Percentiles rank a stretch among this genome's conserved stretches.
Conservation (phyloP, 2,329 filamentous ascomycete genomes). For the Pseudocercospora ulei region DNA sequence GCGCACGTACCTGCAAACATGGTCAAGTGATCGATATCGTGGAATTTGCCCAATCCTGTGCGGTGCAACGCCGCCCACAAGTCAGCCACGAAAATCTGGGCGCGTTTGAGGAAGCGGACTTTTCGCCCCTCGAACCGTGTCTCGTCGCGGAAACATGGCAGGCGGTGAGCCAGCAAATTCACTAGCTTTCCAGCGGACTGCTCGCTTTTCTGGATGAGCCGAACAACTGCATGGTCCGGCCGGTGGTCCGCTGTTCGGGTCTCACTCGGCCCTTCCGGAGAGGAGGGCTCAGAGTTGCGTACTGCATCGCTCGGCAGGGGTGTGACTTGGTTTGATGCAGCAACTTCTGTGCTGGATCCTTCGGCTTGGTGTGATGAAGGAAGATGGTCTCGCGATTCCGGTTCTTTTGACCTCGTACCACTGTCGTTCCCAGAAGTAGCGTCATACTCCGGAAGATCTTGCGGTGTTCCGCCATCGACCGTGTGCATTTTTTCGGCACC, state of each 20-base stretch:
- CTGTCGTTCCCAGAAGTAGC: conserved; percentile 9
- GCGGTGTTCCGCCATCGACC: neutral
- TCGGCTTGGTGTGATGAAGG: conserved; percentile 5
- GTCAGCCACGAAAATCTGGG: conserved; percentile 92
- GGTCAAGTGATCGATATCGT: conserved; percentile 88
- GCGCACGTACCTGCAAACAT: conserved; percentile 67
- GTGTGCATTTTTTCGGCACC: conserved; percentile 2
- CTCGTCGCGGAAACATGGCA: conserved; percentile 78
- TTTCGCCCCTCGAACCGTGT: conserved; percentile 61
- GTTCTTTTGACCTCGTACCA: conserved; percentile 6
- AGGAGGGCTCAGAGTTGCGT: neutral
- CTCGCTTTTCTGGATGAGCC: conserved; percentile 63
- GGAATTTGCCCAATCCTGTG: conserved; percentile 65
- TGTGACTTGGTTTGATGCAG: conserved; percentile 4
- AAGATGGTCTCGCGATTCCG: neutral
- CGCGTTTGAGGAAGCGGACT: conserved; percentile 81
- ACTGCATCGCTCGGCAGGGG: neutral
- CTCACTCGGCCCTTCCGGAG: conserved; percentile 3
- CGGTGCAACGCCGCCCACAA: conserved; percentile 93
- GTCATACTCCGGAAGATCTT: conserved; percentile 16
- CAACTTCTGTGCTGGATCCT: neutral
- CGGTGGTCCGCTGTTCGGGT: conserved; percentile 6
- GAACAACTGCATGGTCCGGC: conserved; percentile 49
- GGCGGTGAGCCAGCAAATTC: conserved; percentile 72
- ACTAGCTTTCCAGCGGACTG: conserved; percentile 75